A percentile compares a stretch with the other conserved stretches of the same genome.
Conservation (phyloP, 1,139 yeast genomes). For the Suhomyces atakaporum region DNA sequence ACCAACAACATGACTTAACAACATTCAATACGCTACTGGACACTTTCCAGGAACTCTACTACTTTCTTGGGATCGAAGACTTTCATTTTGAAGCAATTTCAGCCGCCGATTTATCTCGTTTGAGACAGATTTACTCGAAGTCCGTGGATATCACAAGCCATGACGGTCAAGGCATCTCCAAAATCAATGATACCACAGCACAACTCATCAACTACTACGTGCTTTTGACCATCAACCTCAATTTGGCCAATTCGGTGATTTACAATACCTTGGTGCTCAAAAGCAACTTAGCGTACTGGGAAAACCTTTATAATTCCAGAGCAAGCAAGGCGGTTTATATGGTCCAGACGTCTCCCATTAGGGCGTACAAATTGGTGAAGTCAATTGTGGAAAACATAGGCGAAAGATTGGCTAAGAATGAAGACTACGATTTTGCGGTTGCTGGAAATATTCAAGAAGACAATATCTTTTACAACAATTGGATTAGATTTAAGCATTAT, state of each 20-base stretch:
- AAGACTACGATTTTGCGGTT: slow-evolving; percentile 6
- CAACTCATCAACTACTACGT: slow-evolving; percentile 29
- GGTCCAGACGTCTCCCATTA: slow-evolving; percentile 37
- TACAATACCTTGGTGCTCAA: slow-evolving; percentile 38
- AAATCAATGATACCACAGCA: slow-evolving; percentile 12
- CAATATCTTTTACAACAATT: slow-evolving; percentile 16
- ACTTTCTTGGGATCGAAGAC: slow-evolving; percentile 26
- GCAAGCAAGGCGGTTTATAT: slow-evolving; percentile 33
- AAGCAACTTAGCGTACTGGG: slow-evolving; percentile 42
- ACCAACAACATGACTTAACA: slow-evolving; percentile 3
- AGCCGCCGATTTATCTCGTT: slow-evolving; percentile 17
- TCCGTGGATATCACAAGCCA: background rate
- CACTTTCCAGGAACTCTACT: slow-evolving; percentile 28
- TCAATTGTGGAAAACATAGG: slow-evolving; percentile 11
- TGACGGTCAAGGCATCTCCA: slow-evolving; percentile 3
- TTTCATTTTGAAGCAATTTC: slow-evolving; percentile 23
- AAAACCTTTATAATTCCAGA: slow-evolving; percentile 27
- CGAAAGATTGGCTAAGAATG: slow-evolving; percentile 3
- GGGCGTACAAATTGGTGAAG: slow-evolving; percentile 19
- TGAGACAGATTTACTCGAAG: slow-evolving; percentile 15
- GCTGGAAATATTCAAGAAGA: slow-evolving; percentile 17
- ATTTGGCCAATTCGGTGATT: slow-evolving; percentile 37
- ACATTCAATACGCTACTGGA: slow-evolving; percentile 21
- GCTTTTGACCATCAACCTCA: slow-evolving; percentile 27
- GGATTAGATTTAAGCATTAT: slow-evolving; percentile 14